Conservation (phyloP, 2,329 filamentous ascomycete species). For the Colletotrichum sp. region DNA sequence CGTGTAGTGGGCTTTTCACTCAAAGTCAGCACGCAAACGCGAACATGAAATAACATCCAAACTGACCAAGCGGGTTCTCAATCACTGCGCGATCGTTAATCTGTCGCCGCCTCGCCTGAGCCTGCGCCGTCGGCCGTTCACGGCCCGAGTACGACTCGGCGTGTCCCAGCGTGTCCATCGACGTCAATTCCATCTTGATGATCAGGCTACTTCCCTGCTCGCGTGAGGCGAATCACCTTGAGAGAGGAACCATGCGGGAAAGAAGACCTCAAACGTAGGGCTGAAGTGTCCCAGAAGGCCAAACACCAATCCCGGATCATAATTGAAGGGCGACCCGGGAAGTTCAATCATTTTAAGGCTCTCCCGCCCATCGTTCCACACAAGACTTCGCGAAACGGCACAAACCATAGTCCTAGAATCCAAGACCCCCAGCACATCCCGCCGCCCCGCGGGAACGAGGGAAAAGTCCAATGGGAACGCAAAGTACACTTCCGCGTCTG, state of each 20-base stretch:
- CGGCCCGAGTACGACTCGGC: constrained; percentile 19
- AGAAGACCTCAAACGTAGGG: neutral
- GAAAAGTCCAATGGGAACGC: neutral
- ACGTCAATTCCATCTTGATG: neutral
- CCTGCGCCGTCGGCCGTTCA: constrained; percentile 26
- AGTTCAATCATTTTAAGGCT: neutral
- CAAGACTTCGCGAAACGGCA: neutral
- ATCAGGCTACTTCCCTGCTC: neutral
- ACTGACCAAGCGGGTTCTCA: constrained; percentile 38
- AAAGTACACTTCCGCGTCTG: neutral
- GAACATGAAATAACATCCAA: neutral
- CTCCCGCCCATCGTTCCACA: neutral
- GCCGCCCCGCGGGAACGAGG: neutral
- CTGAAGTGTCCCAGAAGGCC: neutral
- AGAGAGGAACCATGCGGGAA: neutral
- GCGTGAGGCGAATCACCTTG: neutral
- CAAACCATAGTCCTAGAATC: neutral
- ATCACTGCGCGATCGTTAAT: constrained; percentile 39
- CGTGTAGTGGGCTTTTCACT: constrained; percentile 37
- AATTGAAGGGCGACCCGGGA: neutral
- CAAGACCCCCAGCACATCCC: neutral
- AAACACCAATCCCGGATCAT: neutral
- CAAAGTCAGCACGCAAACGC: neutral
- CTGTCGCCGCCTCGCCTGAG: constrained; percentile 31
- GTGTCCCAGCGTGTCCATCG: neutral